These are phyloP conservation scores for Mycena kentingensis DNA, from an alignment of 768 basidiomycete species.

Conservation along the genomic window DNA sequence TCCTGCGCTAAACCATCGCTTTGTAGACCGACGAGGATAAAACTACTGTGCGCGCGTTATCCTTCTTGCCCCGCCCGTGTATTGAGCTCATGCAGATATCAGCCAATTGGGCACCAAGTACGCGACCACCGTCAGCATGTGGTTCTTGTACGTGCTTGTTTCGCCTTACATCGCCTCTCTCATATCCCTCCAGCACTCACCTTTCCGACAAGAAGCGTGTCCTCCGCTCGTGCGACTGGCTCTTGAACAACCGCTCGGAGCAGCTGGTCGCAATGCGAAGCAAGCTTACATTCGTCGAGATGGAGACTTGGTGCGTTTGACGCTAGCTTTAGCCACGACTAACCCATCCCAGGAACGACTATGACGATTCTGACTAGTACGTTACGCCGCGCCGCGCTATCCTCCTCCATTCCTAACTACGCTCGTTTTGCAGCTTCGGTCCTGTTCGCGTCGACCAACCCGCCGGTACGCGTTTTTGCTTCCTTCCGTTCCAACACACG, in stretches of 20 bases:
- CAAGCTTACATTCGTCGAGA: constrained; percentile 57
- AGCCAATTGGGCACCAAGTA: constrained; percentile 45
- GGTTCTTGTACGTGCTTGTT: constrained; percentile 44
- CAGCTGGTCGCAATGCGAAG: constrained; percentile 61
- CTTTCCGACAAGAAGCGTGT: constrained; percentile 66
- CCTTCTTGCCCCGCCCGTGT: not conserved
- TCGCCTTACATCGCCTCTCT: not conserved
- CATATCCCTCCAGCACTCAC: constrained; percentile 41
- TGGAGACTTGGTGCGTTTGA: constrained; percentile 60
- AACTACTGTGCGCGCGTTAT: constrained; percentile 43
- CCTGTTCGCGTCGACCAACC: constrained; percentile 57
- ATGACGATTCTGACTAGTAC: constrained; percentile 74
- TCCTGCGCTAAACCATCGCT: constrained; percentile 1
- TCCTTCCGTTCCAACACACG: not conserved
- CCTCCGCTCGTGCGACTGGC: constrained; percentile 67
- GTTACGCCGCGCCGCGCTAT: too few relatives aligned
- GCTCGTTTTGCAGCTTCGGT: constrained; percentile 43
- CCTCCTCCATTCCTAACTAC: too few relatives aligned
- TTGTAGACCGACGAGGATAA: constrained; percentile 45
- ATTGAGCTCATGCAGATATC: constrained; percentile 35
- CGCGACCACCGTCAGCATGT: constrained; percentile 47
- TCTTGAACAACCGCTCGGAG: constrained; percentile 72
- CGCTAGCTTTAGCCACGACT: not conserved
- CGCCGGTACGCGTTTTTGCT: constrained; percentile 19
- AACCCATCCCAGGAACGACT: constrained; percentile 58